Conservation (phyloP, 1,284 basidiomycete species). For the Irpex lacteus region DNA sequence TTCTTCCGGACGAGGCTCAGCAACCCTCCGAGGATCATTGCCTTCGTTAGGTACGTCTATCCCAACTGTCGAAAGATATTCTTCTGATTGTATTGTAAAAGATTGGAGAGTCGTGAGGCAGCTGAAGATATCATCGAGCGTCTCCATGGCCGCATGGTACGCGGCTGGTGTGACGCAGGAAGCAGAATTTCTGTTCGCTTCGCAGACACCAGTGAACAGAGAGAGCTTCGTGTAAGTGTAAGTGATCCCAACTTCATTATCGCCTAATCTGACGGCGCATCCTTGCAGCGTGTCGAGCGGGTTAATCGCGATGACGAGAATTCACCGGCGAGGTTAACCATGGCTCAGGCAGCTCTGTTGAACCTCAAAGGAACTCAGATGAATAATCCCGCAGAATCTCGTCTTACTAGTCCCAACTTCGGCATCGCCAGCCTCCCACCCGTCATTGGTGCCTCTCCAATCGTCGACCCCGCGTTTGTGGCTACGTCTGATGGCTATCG, state of each 20-base stretch:
- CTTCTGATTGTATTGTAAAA: constrained; percentile 24
- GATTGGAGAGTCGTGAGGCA: constrained; percentile 61
- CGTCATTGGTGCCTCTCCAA: background rate
- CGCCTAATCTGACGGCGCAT: background rate
- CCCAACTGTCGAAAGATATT: background rate
- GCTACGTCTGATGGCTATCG: background rate
- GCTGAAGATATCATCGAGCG: constrained; percentile 73
- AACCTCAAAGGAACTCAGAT: constrained; percentile 67
- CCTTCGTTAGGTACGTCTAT: constrained; percentile 60
- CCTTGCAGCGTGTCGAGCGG: constrained; percentile 34
- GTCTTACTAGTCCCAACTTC: constrained; percentile 16
- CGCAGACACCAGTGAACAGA: constrained; percentile 59
- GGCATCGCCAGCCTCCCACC: constrained; percentile 12
- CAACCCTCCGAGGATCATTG: constrained; percentile 70
- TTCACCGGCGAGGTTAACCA: constrained; percentile 62
- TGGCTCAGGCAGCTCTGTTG: constrained; percentile 71
- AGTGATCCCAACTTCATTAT: background rate
- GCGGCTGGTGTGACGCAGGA: constrained; percentile 69
- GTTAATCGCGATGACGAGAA: constrained; percentile 51
- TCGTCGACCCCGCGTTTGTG: constrained; percentile 1
- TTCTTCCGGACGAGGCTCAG: constrained; percentile 74
- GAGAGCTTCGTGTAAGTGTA: constrained; percentile 41
- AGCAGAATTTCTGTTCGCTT: constrained; percentile 73
- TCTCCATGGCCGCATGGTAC: constrained; percentile 73
- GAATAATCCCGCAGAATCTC: constrained; percentile 9